A percentile compares a stretch with the other conserved stretches of the same genome.
Conservation (phyloP, 2,329 filamentous ascomycete species). For the Cladorrhinum sp. region DNA sequence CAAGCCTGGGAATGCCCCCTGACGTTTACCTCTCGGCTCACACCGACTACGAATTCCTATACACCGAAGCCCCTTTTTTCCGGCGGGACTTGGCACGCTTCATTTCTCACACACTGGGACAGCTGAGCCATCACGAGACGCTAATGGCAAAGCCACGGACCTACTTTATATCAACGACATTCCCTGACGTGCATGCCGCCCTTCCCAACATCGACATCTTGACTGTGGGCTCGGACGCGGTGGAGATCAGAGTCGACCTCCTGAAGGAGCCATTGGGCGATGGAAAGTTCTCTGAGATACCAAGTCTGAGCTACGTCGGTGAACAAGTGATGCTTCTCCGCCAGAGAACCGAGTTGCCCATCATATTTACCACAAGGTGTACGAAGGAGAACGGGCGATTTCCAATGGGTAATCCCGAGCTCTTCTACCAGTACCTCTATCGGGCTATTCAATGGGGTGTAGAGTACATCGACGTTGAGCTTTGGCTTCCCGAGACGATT, state of each 20-base stretch:
- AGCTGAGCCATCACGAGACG: conserved; percentile 74
- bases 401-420: conserved; percentile 72
- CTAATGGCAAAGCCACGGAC: conserved; percentile 75
- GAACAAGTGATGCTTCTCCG: conserved; percentile 81
- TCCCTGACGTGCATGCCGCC: conserved; percentile 78
- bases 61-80: conserved; percentile 68
- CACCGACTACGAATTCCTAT: conserved; percentile 85
- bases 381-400: conserved; percentile 80
- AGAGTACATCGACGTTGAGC: conserved; percentile 85
- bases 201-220: conserved; percentile 83
- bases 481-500: conserved; percentile 80
- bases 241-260: conserved; percentile 81
- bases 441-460: conserved; percentile 85
- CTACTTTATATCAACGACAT: conserved; percentile 84
- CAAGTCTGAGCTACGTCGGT: conserved; percentile 79
- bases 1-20: conserved; percentile 68
- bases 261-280: conserved; percentile 67
- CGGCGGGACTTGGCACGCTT: conserved; percentile 76
- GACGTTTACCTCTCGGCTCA: conserved; percentile 61
- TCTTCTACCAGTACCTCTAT: conserved; percentile 78
- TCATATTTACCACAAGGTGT: conserved; percentile 84
- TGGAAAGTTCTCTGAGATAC: conserved; percentile 61
- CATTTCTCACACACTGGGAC: conserved; percentile 74
- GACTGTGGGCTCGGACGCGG: conserved; percentile 80
- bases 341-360: conserved; percentile 81